Evolutionary conservation across 805 yeast species (phyloP), one percentile per base, ranked within the genome.

Genomic region (Saccharomyces kudriavzevii): DNA sequence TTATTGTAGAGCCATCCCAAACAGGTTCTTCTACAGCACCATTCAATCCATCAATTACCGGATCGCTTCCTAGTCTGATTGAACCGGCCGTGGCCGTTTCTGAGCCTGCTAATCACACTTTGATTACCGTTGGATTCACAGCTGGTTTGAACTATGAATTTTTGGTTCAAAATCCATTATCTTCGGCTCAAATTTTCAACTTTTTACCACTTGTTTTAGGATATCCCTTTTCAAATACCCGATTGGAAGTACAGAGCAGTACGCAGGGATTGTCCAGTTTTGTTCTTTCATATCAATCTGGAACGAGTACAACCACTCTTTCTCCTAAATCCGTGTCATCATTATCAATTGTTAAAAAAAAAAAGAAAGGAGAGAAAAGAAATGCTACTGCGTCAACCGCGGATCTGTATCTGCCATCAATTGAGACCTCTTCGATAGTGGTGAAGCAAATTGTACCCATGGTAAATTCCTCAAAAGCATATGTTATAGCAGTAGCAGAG

Each of bases 401-500:
- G 22, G 24, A 35, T 17, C 6, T 17, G 17, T 3, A 35, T 10
- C 11, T 17, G 8, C 43, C 43, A 20, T 17, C 20, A 17, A 17
- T 35, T 17, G 24, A 20, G 11, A 17, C 22, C 11, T 35, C 43
- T 11, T 35, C 43, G 17, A 35, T 35, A 35, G 43, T 9, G 22
- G 89, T 90, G 60, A 74, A 75, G 57, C 79, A 84, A 64, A 78
- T 91, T 60, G 82, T 85, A 58, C 97, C 97, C 26, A 85, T 83
- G 70, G 77, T 84, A n/a, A 77, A 87, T 2, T 50, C 74, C 1
- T 74, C 71, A 24, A 76, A 76, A 49, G 72, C 73, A 31, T 91
- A 88, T 69, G 79, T 89, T 58, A 87, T 87, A 53, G 85, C 97
- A 0, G 85, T 90, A 54, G 97, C 97, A 4, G 85, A 85, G 66